Evolutionary conservation across 768 basidiomycete genomes (phyloP).

Genomic region (Lactarius deliciosus): DNA sequence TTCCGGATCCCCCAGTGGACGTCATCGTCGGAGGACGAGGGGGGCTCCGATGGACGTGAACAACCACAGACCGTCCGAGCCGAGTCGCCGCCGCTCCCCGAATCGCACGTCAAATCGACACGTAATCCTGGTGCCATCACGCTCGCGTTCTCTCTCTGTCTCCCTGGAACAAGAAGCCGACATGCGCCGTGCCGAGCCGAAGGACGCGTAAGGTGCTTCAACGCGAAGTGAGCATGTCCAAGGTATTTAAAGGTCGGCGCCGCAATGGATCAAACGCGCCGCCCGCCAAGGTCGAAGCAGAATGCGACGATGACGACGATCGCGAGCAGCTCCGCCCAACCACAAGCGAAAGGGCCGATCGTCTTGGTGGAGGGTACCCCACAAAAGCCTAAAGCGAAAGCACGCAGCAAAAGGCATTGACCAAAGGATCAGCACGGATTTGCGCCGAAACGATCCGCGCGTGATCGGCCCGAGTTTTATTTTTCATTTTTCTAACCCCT

Average conservation of each 20-base stretch:
- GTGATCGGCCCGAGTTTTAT: neutral
- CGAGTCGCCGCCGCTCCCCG: neutral
- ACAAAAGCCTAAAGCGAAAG: conserved; percentile 27
- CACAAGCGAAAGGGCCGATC: conserved; percentile 29
- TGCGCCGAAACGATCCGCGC: conserved; percentile 1
- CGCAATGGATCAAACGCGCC: conserved; percentile 15
- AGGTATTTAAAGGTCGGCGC: conserved; percentile 57
- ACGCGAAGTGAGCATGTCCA: conserved; percentile 76
- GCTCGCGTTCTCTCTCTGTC: conserved; percentile 51
- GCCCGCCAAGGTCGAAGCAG: conserved; percentile 31
- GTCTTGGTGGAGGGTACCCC: conserved; percentile 35
- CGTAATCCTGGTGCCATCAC: conserved; percentile 22
- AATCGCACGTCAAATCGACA: neutral
- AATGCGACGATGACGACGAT: neutral
- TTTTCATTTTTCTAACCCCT: neutral
- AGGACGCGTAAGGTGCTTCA: conserved; percentile 53
- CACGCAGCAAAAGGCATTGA: conserved; percentile 4
- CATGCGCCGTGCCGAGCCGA: conserved; percentile 36
- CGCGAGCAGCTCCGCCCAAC: conserved; percentile 9
- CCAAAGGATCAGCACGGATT: neutral
- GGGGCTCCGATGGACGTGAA: conserved; percentile 3
- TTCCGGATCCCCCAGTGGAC: conserved; percentile 29
- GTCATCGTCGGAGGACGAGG: conserved; percentile 12
- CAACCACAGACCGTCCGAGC: neutral
- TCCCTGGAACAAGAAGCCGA: conserved; percentile 64